Conservation (phyloP, 2,329 filamentous ascomycete genomes). For the Cytospora chrysosperma region DNA sequence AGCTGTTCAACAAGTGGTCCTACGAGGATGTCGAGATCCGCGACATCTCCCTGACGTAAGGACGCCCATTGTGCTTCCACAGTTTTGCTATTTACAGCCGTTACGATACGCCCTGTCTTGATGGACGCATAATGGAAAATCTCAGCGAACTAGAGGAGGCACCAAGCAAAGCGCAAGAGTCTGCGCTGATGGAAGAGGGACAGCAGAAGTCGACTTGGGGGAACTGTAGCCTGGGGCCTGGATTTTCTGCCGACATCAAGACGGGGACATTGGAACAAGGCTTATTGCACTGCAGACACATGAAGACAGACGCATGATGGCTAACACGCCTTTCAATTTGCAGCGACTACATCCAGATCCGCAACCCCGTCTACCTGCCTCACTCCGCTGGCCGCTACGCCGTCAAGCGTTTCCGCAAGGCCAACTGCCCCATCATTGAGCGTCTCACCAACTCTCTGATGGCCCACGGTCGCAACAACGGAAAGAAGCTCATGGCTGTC, state of each 20-base stretch:
- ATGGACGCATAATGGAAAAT: background rate
- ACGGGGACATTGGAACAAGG: constrained; percentile 17
- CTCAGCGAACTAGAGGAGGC: background rate
- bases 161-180: background rate
- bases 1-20: constrained; percentile 96
- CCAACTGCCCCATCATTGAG: constrained; percentile 99
- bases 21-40: constrained; percentile 99
- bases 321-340: constrained; percentile 36
- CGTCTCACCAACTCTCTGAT: constrained; percentile 99
- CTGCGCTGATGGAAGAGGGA: background rate
- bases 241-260: constrained; percentile 7
- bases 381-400: constrained; percentile 99
- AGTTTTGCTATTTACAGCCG: constrained; percentile 25
- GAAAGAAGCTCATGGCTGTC: constrained; percentile 99
- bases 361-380: constrained; percentile 97
- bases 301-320: constrained; percentile 24
- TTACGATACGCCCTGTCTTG: constrained; percentile 3
- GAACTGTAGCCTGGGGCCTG: background rate
- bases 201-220: background rate
- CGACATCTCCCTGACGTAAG: constrained; percentile 99
- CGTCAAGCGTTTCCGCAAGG: constrained; percentile 99
- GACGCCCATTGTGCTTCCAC: constrained; percentile 34
- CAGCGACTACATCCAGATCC: constrained; percentile 99
- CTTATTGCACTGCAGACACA: background rate
- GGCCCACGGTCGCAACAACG: constrained; percentile 99